Evolutionary conservation across 2,329 filamentous ascomycete genomes (phyloP).

Genomic region (Beauveria australis): DNA sequence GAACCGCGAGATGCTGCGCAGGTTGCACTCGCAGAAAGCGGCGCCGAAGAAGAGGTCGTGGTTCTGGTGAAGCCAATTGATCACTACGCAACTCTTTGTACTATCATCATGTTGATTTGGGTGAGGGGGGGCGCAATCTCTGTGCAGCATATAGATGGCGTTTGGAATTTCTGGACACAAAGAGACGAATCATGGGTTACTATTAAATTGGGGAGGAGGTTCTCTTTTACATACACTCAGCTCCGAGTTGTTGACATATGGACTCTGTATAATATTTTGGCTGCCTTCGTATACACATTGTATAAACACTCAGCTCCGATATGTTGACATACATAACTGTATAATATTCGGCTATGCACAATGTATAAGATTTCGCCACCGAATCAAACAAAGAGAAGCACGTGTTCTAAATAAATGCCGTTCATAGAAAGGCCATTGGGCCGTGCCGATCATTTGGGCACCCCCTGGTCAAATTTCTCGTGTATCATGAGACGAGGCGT

Average conservation of each 20-base stretch:
- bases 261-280: background rate
- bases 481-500: background rate
- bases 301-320: slow-evolving; percentile 2
- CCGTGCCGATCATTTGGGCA: background rate
- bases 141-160: slow-evolving; percentile 10
- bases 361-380: background rate
- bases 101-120: background rate
- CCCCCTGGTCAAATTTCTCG: background rate
- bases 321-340: background rate
- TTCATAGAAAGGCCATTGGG: background rate
- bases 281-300: background rate
- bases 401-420: background rate
- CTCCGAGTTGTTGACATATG: background rate
- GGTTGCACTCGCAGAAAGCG: slow-evolving; percentile 42
- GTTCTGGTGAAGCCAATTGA: slow-evolving; percentile 14
- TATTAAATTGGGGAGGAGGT: background rate
- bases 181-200: background rate
- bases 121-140: background rate
- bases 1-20: slow-evolving; percentile 45
- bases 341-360: background rate
- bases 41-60: slow-evolving; percentile 27
- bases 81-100: background rate
- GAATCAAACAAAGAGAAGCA: background rate
- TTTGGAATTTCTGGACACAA: background rate
- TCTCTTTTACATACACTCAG: background rate